Percentiles rank a stretch among this genome's conserved stretches.
These are phyloP conservation scores for Xylaria nigripes DNA, from an alignment of 495 filamentous ascomycete species.

Conservation along the genomic window DNA sequence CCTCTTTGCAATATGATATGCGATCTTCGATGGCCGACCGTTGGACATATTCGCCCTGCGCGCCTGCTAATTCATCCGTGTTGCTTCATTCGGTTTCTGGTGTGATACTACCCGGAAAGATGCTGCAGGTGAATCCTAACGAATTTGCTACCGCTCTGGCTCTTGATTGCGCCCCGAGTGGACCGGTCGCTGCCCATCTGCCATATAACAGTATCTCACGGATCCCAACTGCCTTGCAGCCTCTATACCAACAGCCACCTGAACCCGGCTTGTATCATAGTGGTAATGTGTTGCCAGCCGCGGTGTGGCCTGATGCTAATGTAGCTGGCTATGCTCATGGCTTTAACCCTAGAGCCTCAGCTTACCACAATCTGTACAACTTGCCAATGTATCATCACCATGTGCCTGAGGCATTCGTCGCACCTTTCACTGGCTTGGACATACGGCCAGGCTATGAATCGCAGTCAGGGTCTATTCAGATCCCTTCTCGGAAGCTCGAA, in stretches of 20 bases:
- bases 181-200: conserved; percentile 19
- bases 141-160: conserved; percentile 12
- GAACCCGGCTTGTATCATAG: conserved; percentile 69
- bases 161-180: conserved; percentile 18
- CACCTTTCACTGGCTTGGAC: conserved; percentile 18
- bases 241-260: conserved; percentile 59
- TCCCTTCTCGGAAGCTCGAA: conserved; percentile 29
- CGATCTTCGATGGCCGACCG: conserved; percentile 12
- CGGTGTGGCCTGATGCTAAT: conserved; percentile 70
- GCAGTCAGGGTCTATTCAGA: conserved; percentile 14
- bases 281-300: conserved; percentile 57
- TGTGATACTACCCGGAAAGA: conserved; percentile 7
- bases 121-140: conserved; percentile 16
- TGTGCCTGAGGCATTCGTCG: conserved; percentile 14
- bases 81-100: conserved; percentile 10
- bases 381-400: conserved; percentile 16
- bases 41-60: conserved; percentile 15
- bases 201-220: conserved; percentile 38
- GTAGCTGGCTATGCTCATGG: conserved; percentile 33
- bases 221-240: conserved; percentile 61
- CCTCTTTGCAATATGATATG: conserved; percentile 23
- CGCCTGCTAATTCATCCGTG: conserved; percentile 6
- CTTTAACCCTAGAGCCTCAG: conserved; percentile 10
- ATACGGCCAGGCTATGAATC: conserved; percentile 15
- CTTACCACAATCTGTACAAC: conserved; percentile 13